Percentiles rank a stretch among this genome's conserved stretches.
These are phyloP conservation scores for Quillaja saponaria DNA, from an alignment of 306 rosid species.

Conservation along the genomic window DNA sequence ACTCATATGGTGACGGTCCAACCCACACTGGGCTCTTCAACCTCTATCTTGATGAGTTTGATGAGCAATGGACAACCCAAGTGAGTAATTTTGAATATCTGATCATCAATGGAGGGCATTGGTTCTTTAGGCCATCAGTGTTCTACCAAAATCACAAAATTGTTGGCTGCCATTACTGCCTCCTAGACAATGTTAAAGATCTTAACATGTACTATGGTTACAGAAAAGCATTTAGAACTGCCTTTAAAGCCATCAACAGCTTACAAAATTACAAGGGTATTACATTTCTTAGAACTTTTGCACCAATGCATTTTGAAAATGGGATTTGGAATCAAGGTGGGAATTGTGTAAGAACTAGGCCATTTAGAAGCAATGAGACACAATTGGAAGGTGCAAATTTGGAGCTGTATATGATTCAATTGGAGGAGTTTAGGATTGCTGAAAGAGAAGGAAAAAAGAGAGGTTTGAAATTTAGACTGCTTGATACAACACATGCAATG, in stretches of 20 bases:
- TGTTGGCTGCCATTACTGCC: slow-evolving; percentile 76
- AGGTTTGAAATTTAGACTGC: slow-evolving; percentile 58
- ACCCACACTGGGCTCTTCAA: slow-evolving; percentile 49
- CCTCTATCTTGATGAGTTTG: slow-evolving; percentile 76
- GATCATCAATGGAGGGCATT: slow-evolving; percentile 74
- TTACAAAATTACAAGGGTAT: slow-evolving; percentile 59
- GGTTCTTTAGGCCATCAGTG: slow-evolving; percentile 65
- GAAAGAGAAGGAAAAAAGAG: slow-evolving; percentile 57
- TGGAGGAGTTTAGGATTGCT: slow-evolving; percentile 70
- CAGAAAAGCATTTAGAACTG: slow-evolving; percentile 62
- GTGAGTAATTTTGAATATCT: slow-evolving; percentile 58
- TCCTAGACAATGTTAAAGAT: slow-evolving; percentile 53
- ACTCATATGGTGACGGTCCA: slow-evolving; percentile 54
- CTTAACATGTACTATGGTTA: slow-evolving; percentile 69
- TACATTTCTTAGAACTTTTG: slow-evolving; percentile 62
- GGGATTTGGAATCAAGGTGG: slow-evolving; percentile 87
- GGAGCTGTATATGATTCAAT: slow-evolving; percentile 75
- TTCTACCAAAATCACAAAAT: slow-evolving; percentile 51
- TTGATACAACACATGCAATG: slow-evolving; percentile 67
- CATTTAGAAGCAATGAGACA: slow-evolving; percentile 68
- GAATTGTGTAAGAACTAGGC: slow-evolving; percentile 64
- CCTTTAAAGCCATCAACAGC: slow-evolving; percentile 62
- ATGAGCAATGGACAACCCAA: slow-evolving; percentile 63
- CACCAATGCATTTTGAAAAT: slow-evolving; percentile 84
- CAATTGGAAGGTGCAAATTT: slow-evolving; percentile 53